These are phyloP conservation scores for Amylocarpus encephaloides DNA, from an alignment of 2,329 filamentous ascomycete genomes.

Conservation along the genomic window DNA sequence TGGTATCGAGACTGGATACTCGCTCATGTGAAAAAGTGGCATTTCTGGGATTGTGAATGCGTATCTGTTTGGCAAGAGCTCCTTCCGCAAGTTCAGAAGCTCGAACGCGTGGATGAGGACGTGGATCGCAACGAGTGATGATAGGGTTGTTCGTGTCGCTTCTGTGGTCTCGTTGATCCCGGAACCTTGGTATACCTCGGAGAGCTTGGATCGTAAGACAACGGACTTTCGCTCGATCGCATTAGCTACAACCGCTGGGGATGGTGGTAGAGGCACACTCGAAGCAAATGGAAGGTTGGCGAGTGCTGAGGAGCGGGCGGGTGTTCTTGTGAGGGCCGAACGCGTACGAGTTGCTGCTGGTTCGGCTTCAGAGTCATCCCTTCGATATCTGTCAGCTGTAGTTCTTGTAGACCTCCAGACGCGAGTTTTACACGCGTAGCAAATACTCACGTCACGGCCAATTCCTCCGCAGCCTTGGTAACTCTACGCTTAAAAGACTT, in stretches of 20 bases:
- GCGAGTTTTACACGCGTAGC: conserved; percentile 15
- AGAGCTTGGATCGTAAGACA: conserved; percentile 59
- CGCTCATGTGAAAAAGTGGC: conserved; percentile 45
- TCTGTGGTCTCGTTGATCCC: conserved; percentile 61
- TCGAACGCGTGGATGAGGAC: conserved; percentile 63
- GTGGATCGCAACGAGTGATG: conserved; percentile 67
- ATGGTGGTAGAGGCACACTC: conserved; percentile 69
- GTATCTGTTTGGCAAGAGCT: conserved; percentile 65
- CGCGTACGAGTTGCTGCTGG: conserved; percentile 24
- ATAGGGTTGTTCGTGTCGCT: conserved; percentile 61
- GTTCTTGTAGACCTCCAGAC: conserved; percentile 4
- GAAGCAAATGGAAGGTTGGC: conserved; percentile 35
- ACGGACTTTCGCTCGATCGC: conserved; percentile 67
- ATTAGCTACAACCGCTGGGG: conserved; percentile 70
- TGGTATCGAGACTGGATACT: conserved; percentile 61
- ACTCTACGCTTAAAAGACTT: conserved; percentile 42
- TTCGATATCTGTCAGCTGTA: conserved; percentile 5
- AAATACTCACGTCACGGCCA: conserved; percentile 27
- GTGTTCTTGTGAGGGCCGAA: conserved; percentile 29
- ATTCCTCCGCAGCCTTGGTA: conserved; percentile 38
- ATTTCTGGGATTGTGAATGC: conserved; percentile 66
- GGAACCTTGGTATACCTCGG: conserved; percentile 56
- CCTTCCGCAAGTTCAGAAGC: conserved; percentile 59
- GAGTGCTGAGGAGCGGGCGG: conserved; percentile 23
- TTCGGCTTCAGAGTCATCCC: conserved; percentile 31